These are phyloP conservation scores for Hymenoscyphus salicellus DNA, from an alignment of 2,329 filamentous ascomycete species.

Conservation along the genomic window DNA sequence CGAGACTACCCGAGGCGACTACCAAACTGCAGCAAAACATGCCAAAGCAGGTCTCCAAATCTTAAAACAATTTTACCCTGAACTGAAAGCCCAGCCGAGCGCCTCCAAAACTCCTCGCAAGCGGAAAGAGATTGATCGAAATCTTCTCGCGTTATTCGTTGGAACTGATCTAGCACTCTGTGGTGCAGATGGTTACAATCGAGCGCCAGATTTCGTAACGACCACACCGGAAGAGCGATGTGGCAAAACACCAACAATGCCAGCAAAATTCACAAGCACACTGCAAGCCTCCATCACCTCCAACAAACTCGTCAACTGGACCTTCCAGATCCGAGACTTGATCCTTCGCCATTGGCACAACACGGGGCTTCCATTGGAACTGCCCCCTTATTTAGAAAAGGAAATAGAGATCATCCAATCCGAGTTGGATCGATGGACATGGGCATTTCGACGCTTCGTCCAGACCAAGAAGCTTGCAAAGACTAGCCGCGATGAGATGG, in stretches of 20 bases:
- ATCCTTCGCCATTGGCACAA: not conserved
- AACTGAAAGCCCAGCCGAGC: not conserved
- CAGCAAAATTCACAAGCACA: not conserved
- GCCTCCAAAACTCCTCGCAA: not conserved
- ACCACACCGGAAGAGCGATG: not conserved
- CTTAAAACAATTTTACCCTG: not conserved
- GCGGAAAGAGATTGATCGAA: not conserved
- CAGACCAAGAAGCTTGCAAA: not conserved
- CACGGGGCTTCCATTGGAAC: not conserved
- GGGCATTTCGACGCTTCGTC: not conserved
- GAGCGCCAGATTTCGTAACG: not conserved
- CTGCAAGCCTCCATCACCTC: not conserved
- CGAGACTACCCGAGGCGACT: not conserved
- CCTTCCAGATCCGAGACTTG: not conserved
- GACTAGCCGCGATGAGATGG: not conserved
- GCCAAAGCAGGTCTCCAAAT: slow-evolving; percentile 1
- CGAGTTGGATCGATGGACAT: not conserved
- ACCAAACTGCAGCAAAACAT: not conserved
- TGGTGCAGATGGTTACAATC: not conserved
- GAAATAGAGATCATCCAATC: not conserved
- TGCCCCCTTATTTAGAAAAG: not conserved
- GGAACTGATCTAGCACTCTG: not conserved
- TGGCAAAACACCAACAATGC: not conserved
- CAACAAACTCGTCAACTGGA: slow-evolving; percentile 2
- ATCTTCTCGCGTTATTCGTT: not conserved